Base-by-base conservation (phyloP, 1,284 basidiomycete species). In the Malassezia restricta region DNA sequence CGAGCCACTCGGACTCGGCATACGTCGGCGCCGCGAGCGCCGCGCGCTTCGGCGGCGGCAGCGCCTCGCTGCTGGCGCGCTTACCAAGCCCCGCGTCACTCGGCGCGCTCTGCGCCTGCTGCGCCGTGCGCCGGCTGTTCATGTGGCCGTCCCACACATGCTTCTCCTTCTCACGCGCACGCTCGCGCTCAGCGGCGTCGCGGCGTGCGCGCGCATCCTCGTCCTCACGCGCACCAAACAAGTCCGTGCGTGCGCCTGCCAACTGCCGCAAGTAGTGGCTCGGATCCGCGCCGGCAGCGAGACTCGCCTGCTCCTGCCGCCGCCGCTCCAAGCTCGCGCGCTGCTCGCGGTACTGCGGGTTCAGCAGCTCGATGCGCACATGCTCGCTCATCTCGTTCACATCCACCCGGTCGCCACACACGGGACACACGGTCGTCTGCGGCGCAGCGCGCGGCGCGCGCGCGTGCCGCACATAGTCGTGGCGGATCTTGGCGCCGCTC, bases 341-440 rank as follows among this genome's bases (percentile, higher is more conserved):
- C 54, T 73, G 66, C 49, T 71, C 65, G 50, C 68, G 63, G 49
- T 62, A 71, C 69, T 85, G 83, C 38, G 94, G 94, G 76, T 99
- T 91, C 65, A 99, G 81, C 45, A 96, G 77, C 74, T 99, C 94
- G 74, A 98, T 95, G 68, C 94, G 86, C 80, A 96, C 92, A 75
- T 98, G 94, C 73, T 98, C 91, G 62, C 90, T 83, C 57, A 98
- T 79, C 74, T 98, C 91, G 76, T 90, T 85, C 62, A 94, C 83
- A 28, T 90, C 83, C 27, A 98, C 86, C 74, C 87, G 84, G 73
- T 96, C 89, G 30, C 86, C 85, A 76, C 92, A 96, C 64, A 96
- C 86, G 8, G 84, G 82, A 76, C 91, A 96, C 17, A 84, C 86
- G 2, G 88, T 87, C 74, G 57, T 57, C 29, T 61, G 54, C 42